Evolutionary conservation across 768 basidiomycete species (phyloP).

Genomic region (Tylopilus vinaceipallidus): DNA sequence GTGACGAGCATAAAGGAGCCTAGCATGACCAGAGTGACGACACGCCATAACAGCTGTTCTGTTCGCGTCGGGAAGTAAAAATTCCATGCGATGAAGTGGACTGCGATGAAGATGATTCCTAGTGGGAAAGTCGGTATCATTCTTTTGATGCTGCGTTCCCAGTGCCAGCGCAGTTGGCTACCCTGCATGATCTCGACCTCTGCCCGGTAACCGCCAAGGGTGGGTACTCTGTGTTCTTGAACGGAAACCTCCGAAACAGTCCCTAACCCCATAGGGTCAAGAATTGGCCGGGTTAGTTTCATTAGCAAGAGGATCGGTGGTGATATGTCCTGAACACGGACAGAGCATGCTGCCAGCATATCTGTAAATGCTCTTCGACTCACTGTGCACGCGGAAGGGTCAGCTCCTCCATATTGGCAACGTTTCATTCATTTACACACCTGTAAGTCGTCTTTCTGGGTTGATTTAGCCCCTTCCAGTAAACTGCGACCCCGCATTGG

Average conservation of each 20-base stretch:
- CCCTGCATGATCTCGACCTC: not conserved
- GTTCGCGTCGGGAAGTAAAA: not conserved
- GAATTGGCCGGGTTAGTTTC: not conserved
- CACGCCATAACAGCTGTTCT: not conserved
- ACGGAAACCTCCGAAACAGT: not conserved
- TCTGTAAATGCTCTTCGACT: not conserved
- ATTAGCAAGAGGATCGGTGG: not conserved
- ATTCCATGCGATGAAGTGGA: not conserved
- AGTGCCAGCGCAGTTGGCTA: not conserved
- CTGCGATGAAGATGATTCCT: not conserved
- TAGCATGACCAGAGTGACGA: not conserved
- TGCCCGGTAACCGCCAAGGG: not conserved
- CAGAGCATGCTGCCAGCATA: not conserved
- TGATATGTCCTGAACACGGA: not conserved
- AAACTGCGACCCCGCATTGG: not conserved
- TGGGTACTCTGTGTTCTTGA: not conserved
- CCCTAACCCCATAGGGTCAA: not conserved
- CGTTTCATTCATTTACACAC: too few species aligned
- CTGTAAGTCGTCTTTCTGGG: not conserved
- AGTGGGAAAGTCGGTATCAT: too few species aligned
- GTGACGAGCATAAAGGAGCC: not conserved
- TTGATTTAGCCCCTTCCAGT: not conserved
- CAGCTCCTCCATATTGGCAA: too few species aligned
- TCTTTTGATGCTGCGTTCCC: not conserved
- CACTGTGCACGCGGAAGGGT: not conserved